Evolutionary conservation across 2,329 filamentous ascomycete genomes (phyloP), one percentile per base, ranked within the genome.

Genomic region (Fusarium sp.): DNA sequence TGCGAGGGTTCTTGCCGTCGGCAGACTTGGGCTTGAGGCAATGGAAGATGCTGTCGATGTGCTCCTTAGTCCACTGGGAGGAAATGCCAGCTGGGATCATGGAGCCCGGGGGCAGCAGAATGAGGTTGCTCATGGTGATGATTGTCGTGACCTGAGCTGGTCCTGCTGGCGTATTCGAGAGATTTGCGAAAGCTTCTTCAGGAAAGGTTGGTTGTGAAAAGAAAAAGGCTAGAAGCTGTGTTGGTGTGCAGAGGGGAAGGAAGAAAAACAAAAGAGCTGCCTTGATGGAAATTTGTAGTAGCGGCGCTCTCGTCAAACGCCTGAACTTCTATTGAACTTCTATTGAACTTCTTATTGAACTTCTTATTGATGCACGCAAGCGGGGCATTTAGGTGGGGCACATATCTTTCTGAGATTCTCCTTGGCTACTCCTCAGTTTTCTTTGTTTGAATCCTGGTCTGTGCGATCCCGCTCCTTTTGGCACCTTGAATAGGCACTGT

Each of bases 1-100:
- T 64, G 65, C 26, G 63, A 55, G 31, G 69, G 46, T 43, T 28
- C 19, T 69, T 42, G 19, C 11, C 21, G 21, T 43, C 36, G 9
- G 36, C 28, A 11, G 22, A 53, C 6, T 44, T 13, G 13, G 33
- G 33, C 31, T 62, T 31, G 28, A 75, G 56, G 22, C 56, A 47
- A 22, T 60, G 55, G 63, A 73, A 76, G 38, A 74, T 45, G 10
- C 36, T 33, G 17, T 62, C 46, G 14, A 71, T 57, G 24, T 70
- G 53, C 31, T 51, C 59, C 14, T 24, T 24, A 36, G 15, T 50
- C 61, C 60, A 65, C n/a, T 44, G 45, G 13, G 42, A 53, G 39
- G 19, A 21, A 21, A 45, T 31, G 22, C 21, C 6, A 5, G 24
- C 22, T 24, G 40, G 43, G 38, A 8, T 33, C 11, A 22, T n/a